These are phyloP conservation scores for Xerocomus amazonicus DNA, from an alignment of 1,284 basidiomycete genomes.

Conservation along the genomic window DNA sequence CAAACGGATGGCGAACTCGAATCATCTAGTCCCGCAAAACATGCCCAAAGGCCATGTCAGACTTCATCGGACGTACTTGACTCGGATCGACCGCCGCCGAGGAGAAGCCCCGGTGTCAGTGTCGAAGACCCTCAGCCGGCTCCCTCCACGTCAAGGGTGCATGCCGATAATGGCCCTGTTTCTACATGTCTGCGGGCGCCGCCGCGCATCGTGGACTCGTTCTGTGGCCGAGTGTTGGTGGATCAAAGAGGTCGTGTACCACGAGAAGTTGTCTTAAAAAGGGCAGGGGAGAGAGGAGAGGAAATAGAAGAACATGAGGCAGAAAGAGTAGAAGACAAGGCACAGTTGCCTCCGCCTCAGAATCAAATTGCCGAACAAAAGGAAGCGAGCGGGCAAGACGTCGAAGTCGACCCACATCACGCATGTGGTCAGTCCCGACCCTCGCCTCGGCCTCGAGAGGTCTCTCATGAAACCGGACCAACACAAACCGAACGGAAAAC, in stretches of 20 bases:
- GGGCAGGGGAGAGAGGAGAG: neutral
- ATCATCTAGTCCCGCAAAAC: constrained; percentile 5
- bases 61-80: constrained; percentile 18
- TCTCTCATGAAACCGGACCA: neutral
- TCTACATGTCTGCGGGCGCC: constrained; percentile 13
- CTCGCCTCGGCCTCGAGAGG: neutral
- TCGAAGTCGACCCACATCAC: constrained; percentile 12
- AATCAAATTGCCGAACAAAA: constrained; percentile 1
- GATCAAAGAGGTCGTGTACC: constrained; percentile 22
- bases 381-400: neutral
- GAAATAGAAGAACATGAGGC: neutral
- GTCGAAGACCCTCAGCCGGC: neutral
- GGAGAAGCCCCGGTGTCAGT: neutral
- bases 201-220: constrained; percentile 24
- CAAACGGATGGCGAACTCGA: neutral
- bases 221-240: constrained; percentile 20
- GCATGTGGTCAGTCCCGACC: constrained; percentile 21
- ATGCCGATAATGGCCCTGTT: neutral
- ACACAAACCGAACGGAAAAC: no score
- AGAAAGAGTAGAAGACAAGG: neutral
- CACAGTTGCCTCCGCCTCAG: constrained; percentile 25
- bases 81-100: constrained; percentile 17
- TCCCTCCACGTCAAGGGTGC: neutral
- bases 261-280: neutral
- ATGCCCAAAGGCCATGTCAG: constrained; percentile 8